Conservation (phyloP, 768 basidiomycete genomes). For the Mycena galopus region DNA sequence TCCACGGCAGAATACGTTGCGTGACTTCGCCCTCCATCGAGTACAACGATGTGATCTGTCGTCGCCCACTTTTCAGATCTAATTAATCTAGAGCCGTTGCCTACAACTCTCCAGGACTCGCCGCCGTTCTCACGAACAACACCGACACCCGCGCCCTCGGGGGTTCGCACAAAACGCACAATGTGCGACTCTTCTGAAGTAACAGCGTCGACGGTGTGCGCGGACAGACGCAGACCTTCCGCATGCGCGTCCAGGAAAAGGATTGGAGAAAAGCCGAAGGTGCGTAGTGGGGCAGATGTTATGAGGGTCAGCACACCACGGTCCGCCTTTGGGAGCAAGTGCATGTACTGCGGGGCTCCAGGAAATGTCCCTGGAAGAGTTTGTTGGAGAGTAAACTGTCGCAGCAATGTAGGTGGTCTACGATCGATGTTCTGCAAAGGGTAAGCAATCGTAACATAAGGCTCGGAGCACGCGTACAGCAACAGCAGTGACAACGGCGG, state of each 20-base stretch:
- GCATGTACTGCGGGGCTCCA: constrained; percentile 63
- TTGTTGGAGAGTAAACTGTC: constrained; percentile 80
- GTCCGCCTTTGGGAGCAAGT: constrained; percentile 64
- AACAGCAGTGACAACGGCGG: constrained; percentile 79
- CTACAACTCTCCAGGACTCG: constrained; percentile 72
- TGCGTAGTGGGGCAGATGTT: constrained; percentile 74
- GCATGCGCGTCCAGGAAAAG: constrained; percentile 73
- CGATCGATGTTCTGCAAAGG: constrained; percentile 84
- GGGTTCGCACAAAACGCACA: constrained; percentile 77
- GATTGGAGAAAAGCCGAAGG: constrained; percentile 69
- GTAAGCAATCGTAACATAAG: neutral
- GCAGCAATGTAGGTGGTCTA: constrained; percentile 86
- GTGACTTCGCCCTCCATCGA: constrained; percentile 68
- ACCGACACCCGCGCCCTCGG: constrained; percentile 82
- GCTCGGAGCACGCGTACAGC: constrained; percentile 65
- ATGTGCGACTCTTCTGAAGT: constrained; percentile 67
- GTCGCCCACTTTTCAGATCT: constrained; percentile 65
- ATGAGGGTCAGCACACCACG: constrained; percentile 66
- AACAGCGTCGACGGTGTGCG: constrained; percentile 54
- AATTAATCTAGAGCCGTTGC: constrained; percentile 61
- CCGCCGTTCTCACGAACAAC: constrained; percentile 71
- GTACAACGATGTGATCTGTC: constrained; percentile 77
- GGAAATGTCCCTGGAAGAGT: constrained; percentile 64
- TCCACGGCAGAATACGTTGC: constrained; percentile 69
- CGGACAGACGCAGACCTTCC: constrained; percentile 63